Base-by-base conservation (phyloP, 371 early-diverging fungal species). In the Enterocytospora artemiae region DNA sequence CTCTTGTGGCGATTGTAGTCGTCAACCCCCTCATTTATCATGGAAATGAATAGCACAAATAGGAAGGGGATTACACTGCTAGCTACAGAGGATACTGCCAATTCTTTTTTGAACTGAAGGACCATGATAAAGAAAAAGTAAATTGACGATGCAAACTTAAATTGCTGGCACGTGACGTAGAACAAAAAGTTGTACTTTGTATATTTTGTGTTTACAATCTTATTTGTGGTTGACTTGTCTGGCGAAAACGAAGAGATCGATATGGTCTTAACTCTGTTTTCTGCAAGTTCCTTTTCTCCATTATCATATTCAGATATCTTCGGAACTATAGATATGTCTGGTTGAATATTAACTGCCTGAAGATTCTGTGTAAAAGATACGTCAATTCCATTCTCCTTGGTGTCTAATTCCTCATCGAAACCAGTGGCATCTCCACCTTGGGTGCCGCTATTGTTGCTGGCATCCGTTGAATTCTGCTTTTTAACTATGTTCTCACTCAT, bases 191-290 rank as follows among this genome's bases (percentile, higher is more conserved):
- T 87, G 43, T 88, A 66, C 12, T 88, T 49, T 62, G 83, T 88
- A 82, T 96, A 97, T 77, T 92, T 94, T 81, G 93, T 92, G 77
- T 95, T 96, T 52, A 86, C 77, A 31, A 94, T 86, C 39, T 86
- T 82, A 75, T 97, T 97, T 86, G 84, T 28, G 86, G 75, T 73
- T 63, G 69, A 30, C 56, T 68, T 37, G 28, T 71, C 27, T 44
- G 72, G 54, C 9, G 12, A 16, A 37, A 50, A 14, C 5, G 65
- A 7, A 20, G 18, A 24, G 4, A 58, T 60, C n/a, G n/a, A n/a
- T n/a, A n/a, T n/a, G n/a, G n/a, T n/a, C n/a, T n/a, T n/a, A n/a
- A n/a, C n/a, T n/a, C n/a, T n/a, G n/a, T n/a, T n/a, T n/a, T n/a
- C n/a, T n/a, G n/a, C n/a, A n/a, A n/a, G n/a, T n/a, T n/a, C n/a